phyloP scores from a whole-genome alignment of 225 moss, liverwort and hornwort species.

The Sphagnum tenellum region DNA sequence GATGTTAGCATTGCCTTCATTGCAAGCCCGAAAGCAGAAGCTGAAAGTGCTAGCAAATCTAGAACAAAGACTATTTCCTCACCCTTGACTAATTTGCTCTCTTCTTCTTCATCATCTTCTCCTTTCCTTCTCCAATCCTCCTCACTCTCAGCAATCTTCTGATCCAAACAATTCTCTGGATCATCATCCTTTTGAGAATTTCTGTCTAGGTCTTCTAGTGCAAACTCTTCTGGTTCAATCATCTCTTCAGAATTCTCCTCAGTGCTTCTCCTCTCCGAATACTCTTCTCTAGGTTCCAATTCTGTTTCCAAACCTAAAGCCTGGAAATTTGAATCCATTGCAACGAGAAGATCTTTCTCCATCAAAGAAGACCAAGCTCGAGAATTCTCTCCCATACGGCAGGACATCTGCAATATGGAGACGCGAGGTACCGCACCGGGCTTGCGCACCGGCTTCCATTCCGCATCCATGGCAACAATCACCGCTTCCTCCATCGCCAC shows the following conservation, averaged over 20 bases:
- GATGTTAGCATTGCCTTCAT: slow-evolving; percentile 69
- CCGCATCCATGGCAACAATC: slow-evolving; percentile 86
- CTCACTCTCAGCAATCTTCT: neutral
- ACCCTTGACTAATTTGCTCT: slow-evolving; percentile 4
- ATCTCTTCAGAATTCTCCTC: too few species aligned
- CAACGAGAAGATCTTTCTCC: slow-evolving; percentile 19
- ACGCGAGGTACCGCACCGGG: slow-evolving; percentile 46
- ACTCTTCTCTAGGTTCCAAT: too few species aligned
- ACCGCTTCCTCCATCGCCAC: slow-evolving; percentile 50
- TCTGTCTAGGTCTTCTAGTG: too few species aligned
- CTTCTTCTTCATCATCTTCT: neutral
- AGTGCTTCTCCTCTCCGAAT: too few species aligned
- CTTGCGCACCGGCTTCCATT: slow-evolving; percentile 78
- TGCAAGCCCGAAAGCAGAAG: slow-evolving; percentile 38
- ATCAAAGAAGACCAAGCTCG: slow-evolving; percentile 21
- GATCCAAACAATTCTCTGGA: too few species aligned
- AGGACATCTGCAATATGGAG: slow-evolving; percentile 77
- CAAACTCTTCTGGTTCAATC: too few species aligned
- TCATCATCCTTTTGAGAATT: neutral
- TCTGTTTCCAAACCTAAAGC: neutral
- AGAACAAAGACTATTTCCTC: slow-evolving; percentile 75
- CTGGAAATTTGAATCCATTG: slow-evolving; percentile 14
- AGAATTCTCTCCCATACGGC: slow-evolving; percentile 35
- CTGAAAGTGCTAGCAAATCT: slow-evolving; percentile 68
- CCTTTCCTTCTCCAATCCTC: neutral